Conservation (phyloP, 345 rosid genomes). For the Linum trigynum region DNA sequence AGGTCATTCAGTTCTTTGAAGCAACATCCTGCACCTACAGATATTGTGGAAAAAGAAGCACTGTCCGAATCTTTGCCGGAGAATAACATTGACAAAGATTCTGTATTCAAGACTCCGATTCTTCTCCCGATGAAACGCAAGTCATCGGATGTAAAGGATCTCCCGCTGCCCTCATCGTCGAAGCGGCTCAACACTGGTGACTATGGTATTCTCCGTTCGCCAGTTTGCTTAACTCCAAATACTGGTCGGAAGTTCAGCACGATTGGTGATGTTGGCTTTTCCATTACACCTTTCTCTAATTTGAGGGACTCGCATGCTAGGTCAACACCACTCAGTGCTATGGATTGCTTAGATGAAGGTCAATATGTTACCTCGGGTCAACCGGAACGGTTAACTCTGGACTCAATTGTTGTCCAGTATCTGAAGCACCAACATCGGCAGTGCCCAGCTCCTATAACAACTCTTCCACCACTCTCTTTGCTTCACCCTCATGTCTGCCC, state of each 20-base stretch:
- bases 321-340: conserved; percentile 28
- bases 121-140: conserved; percentile 70
- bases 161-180: conserved; percentile 38
- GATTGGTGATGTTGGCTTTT: conserved; percentile 38
- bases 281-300: conserved; percentile 44
- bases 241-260: conserved; percentile 35
- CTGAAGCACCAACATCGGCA: conserved; percentile 97
- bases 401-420: conserved; percentile 83
- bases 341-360: conserved; percentile 41
- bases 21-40: conserved; percentile 25
- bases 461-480: conserved; percentile 94
- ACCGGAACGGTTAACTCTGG: conserved; percentile 67
- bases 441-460: conserved; percentile 96
- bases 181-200: conserved; percentile 68
- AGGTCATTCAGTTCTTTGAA: conserved; percentile 31
- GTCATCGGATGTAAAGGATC: conserved; percentile 56
- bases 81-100: conserved; percentile 38
- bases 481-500: conserved; percentile 94
- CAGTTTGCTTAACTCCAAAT: conserved; percentile 45
- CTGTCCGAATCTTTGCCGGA: conserved; percentile 32
- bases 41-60: conserved; percentile 24
- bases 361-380: conserved; percentile 43
- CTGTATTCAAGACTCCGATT: conserved; percentile 59
- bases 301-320: conserved; percentile 37
- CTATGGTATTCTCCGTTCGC: conserved; percentile 50